Base-by-base conservation (phyloP, 78 protist genomes). In the Dictyostelium firmibasis region DNA sequence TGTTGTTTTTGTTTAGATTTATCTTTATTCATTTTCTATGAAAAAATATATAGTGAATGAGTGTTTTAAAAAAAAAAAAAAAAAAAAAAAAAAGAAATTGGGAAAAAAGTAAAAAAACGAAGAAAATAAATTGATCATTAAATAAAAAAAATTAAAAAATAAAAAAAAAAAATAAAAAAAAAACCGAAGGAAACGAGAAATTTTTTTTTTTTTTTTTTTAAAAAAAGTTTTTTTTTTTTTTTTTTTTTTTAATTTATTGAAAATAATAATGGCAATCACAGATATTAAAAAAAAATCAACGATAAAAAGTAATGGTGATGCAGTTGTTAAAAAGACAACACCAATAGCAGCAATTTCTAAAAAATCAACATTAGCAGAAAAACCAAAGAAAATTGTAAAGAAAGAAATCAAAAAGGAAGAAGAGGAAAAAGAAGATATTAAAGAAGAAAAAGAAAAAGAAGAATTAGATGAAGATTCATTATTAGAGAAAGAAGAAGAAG, bases 401-500 rank as follows among this genome's bases (percentile, higher is more conserved):
- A 16, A 27, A 27, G 75, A 67, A 67, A 5, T 13, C 4, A 27
- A 67, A 27, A 29, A 25, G 9, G 35, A 67, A 67, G 14, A 67
- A 27, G 6, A 25, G 9, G 76, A n/a, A 67, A 23, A 67, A 29
- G 41, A 20, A n/a, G 25, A 20, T 25, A 64, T 25, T 25, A 64
- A 64, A 64, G 25, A 20, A 64, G 14, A 23, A 25, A 13, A n/a
- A n/a, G 7, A 20, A 64, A 25, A 67, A 27, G 76, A 67, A 27
- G 76, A 67, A 67, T 29, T 67, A 29, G 76, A 67, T 67, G 76
- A 67, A 10, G 38, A 67, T 67, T 16, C 25, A 27, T 67, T 67
- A 67, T 67, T 67, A 67, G 76, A 75, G 36, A 75, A 75, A 20
- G 81, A 75, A 75, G 81, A 75, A 18, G 81, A 75, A 36, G 81